Conservation (phyloP, 1,139 yeast species). For the Geotrichum macrosporum region DNA sequence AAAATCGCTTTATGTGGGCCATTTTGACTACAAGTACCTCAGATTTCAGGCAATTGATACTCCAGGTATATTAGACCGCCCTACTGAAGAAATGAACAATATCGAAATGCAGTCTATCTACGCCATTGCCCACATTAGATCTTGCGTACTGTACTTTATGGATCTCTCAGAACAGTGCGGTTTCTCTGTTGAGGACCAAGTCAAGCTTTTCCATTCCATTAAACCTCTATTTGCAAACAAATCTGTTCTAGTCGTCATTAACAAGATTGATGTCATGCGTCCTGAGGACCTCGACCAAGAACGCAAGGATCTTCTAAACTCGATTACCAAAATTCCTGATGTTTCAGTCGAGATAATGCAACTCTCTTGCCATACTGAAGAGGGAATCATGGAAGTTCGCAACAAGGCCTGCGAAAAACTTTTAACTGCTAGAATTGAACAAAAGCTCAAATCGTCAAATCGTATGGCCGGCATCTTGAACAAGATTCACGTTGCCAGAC, state of each 20-base stretch:
- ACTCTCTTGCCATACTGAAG: conserved; percentile 91
- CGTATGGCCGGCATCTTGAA: conserved; percentile 85
- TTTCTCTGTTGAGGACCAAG: conserved; percentile 94
- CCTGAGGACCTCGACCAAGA: conserved; percentile 78
- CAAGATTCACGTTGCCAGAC: conserved; percentile 92
- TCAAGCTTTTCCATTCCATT: conserved; percentile 90
- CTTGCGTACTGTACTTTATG: conserved; percentile 95
- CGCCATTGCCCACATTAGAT: conserved; percentile 96
- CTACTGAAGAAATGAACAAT: conserved; percentile 98
- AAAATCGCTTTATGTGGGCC: conserved; percentile 91
- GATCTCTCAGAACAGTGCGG: conserved; percentile 99
- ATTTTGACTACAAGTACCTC: conserved; percentile 93
- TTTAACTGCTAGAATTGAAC: conserved; percentile 92
- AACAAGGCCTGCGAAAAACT: conserved; percentile 96
- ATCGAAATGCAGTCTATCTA: conserved; percentile 99
- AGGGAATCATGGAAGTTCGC: conserved; percentile 91
- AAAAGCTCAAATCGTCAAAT: conserved; percentile 88
- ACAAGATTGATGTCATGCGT: conserved; percentile 85
- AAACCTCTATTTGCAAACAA: conserved; percentile 96
- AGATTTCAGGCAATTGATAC: conserved; percentile 99
- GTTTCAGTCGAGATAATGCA: conserved; percentile 90
- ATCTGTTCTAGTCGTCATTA: conserved; percentile 90
- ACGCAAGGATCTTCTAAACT: conserved; percentile 65
- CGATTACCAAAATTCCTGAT: conserved; percentile 43
- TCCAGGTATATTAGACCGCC: conserved; percentile 97